These are phyloP conservation scores for Elongisporangium undulatum DNA, from an alignment of 352 stramenopile genomes.

Conservation along the genomic window DNA sequence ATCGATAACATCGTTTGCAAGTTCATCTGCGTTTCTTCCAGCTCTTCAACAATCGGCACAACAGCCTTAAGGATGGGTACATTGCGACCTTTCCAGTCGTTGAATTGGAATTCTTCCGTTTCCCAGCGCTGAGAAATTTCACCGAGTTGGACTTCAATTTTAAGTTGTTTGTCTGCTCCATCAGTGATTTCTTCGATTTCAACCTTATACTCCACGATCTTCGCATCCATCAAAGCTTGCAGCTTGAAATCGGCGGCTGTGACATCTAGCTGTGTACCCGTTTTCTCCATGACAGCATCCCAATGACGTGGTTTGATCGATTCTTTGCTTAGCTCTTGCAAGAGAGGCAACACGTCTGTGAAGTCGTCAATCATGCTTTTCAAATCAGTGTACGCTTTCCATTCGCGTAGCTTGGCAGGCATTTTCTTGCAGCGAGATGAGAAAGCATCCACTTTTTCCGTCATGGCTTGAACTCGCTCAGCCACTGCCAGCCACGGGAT, in stretches of 20 bases:
- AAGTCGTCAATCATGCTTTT: constrained; percentile 98
- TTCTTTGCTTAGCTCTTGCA: constrained; percentile 96
- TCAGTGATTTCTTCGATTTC: constrained; percentile 98
- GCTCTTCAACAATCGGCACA: constrained; percentile 94
- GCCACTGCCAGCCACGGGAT: constrained; percentile 94
- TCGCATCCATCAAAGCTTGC: constrained; percentile 92
- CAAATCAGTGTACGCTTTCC: constrained; percentile 96
- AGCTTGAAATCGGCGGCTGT: constrained; percentile 95
- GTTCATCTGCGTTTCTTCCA: constrained; percentile 98
- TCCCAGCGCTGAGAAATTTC: constrained; percentile 95
- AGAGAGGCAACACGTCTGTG: constrained; percentile 93
- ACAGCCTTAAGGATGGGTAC: constrained; percentile 96
- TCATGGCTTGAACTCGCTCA: constrained; percentile 95
- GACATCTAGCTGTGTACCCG: constrained; percentile 91
- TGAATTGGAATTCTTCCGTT: constrained; percentile 94
- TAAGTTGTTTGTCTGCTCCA: constrained; percentile 96
- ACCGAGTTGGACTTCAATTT: constrained; percentile 93
- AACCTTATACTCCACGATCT: constrained; percentile 88
- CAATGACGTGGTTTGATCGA: constrained; percentile 96
- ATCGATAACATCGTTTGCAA: constrained; percentile 98
- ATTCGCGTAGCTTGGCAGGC: constrained; percentile 94
- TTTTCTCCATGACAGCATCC: constrained; percentile 96
- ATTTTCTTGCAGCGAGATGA: constrained; percentile 96
- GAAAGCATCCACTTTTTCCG: constrained; percentile 96
- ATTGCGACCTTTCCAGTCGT: constrained; percentile 91